phyloP scores from a whole-genome alignment of 139 green algal genomes.

The Chlorella sp. region DNA sequence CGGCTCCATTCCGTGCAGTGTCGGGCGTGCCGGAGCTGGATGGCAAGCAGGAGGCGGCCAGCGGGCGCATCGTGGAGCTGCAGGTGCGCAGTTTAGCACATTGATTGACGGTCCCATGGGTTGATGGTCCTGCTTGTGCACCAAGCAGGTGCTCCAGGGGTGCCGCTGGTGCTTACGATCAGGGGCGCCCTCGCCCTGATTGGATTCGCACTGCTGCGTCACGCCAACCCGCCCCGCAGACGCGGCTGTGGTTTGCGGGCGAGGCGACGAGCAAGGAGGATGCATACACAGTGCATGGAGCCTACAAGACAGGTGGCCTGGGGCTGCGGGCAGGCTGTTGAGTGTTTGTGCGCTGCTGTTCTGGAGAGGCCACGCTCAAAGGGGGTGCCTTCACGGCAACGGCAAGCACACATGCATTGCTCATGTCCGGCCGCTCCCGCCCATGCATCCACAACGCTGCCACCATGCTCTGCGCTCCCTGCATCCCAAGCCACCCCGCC shows the following conservation, averaged over 20 bases:
- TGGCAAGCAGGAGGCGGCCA: neutral
- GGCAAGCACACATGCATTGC: neutral
- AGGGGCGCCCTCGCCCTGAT: neutral
- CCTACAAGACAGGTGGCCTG: slow-evolving; percentile 11
- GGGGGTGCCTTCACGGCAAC: neutral
- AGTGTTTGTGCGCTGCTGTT: too few relatives aligned
- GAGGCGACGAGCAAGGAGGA: slow-evolving; percentile 35
- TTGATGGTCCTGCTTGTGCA: too few relatives aligned
- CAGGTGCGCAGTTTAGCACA: neutral
- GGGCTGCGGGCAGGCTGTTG: neutral
- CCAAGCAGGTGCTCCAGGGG: too few relatives aligned
- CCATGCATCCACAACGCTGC: neutral
- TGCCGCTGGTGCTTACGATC: too few relatives aligned
- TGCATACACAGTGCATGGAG: slow-evolving; percentile 45
- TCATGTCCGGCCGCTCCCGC: neutral
- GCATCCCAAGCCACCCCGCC: neutral
- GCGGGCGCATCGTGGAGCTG: neutral
- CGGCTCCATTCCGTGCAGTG: neutral
- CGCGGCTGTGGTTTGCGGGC: slow-evolving; percentile 48
- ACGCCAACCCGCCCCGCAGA: neutral
- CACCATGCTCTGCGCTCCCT: neutral
- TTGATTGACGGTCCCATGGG: too few relatives aligned
- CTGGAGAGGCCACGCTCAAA: too few relatives aligned
- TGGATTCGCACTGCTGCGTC: too few relatives aligned
- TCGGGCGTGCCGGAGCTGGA: neutral